Evolutionary conservation across 257 asterid genomes (phyloP), one percentile per base, ranked within the genome.

Genomic region (Paulownia fortunei): DNA sequence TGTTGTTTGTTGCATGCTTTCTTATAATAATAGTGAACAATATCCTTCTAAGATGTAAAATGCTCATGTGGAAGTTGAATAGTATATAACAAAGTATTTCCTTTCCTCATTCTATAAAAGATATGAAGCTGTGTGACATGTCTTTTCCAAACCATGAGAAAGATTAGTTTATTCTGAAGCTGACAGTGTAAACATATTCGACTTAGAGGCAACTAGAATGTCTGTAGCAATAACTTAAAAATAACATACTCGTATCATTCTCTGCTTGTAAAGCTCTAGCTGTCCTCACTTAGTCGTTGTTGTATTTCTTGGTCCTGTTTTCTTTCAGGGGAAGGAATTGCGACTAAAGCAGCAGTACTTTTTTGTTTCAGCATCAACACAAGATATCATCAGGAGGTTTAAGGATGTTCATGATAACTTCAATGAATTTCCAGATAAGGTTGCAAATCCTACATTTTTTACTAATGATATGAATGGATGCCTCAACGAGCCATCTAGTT

Each of bases 281-380:
- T 76, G 63, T 52, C 71, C 16, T 24, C 18, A n/a, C 3, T 51
- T 24, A 16, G 61, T 47, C 46, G 51, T 71, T 36, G 16, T 54
- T 62, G 42, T 44, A 12, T 68, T 32, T 69, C 32, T 42, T 52
- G 58, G 26, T 46, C 24, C 59, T 15, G 15, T 27, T 67, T 18
- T 27, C 18, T 76, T 83, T 76, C 85, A 86, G 88, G 90, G 88
- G 55, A 86, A 86, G 88, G 90, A 86, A 44, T 62, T 86, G 81
- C 85, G 87, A 51, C 77, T 84, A 74, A 84, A 84, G 88, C 90
- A 86, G 73, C 90, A 84, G 5, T 86, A 84, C 85, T 86, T 86
- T 86, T 86, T 86, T 79, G 86, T 86, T 77, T 83, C 90, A 66
- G 88, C 90, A 71, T 84, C 88, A n/a, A 73, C 76, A 41, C 88